These are phyloP conservation scores for Biscutella auriculata DNA, from an alignment of 441 rosid species.

Conservation along the genomic window DNA sequence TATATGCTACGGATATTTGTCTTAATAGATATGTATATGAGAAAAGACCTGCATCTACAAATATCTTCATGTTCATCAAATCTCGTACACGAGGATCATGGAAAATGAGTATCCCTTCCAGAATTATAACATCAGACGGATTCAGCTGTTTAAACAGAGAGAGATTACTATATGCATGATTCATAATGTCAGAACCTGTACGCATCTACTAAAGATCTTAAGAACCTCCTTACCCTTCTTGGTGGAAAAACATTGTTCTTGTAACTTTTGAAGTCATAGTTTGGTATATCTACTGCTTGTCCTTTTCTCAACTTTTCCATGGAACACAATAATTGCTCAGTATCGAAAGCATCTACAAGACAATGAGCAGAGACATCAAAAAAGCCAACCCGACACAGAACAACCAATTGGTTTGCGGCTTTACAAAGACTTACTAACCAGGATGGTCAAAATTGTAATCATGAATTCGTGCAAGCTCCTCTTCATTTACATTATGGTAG, in stretches of 20 bases:
- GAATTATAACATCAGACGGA: conserved; percentile 92
- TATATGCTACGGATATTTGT: too few species aligned
- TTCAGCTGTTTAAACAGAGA: too few species aligned
- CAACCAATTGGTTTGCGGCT: too few species aligned
- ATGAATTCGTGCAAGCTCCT: conserved; percentile 73
- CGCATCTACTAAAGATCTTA: too few species aligned
- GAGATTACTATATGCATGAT: too few species aligned
- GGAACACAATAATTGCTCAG: conserved; percentile 53
- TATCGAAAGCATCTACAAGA: conserved; percentile 83
- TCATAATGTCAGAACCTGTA: too few species aligned
- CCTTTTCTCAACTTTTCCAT: conserved; percentile 88
- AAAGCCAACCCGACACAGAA: too few species aligned
- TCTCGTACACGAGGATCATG: conserved; percentile 86
- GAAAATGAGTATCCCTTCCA: conserved; percentile 93
- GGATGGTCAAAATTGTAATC: conserved; percentile 99
- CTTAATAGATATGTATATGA: too few species aligned
- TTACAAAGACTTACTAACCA: too few species aligned
- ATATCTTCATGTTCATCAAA: conserved; percentile 97
- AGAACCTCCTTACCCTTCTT: too few species aligned
- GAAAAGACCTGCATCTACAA: too few species aligned
- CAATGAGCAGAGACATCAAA: too few species aligned
- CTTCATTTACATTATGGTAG: conserved; percentile 79
- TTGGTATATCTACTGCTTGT: conserved; percentile 84
- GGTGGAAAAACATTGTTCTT: conserved; percentile 46
- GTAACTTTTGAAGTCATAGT: conserved; percentile 90